These are phyloP conservation scores for Suillus lakei DNA, from an alignment of 768 basidiomycete species.

Conservation along the genomic window DNA sequence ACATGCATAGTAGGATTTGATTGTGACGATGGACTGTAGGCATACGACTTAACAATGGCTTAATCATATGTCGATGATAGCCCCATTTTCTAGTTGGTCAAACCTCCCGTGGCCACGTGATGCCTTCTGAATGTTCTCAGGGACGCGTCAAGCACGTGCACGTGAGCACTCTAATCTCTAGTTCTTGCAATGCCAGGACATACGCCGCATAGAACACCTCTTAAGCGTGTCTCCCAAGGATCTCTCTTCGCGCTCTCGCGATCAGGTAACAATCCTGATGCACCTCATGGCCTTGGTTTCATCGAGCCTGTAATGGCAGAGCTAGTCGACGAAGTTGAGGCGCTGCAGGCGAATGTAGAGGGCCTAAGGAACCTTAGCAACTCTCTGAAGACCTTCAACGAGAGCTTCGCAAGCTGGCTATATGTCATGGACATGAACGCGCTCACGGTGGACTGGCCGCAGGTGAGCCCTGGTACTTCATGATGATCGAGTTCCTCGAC, in stretches of 20 bases:
- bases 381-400: conserved; percentile 86
- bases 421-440: conserved; percentile 96
- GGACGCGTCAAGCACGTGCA: conserved; percentile 11
- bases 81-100: no score
- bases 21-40: no score
- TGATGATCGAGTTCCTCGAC: not conserved
- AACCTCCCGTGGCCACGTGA: no score
- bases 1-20: no score
- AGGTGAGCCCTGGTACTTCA: conserved; percentile 49
- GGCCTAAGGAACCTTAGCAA: conserved; percentile 72
- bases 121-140: no score
- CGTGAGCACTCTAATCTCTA: not conserved
- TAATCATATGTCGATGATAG: no score
- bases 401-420: conserved; percentile 89
- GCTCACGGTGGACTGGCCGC: conserved; percentile 91
- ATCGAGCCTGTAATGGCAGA: conserved; percentile 85
- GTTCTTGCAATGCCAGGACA: conserved; percentile 24
- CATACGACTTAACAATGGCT: no score
- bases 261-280: conserved; percentile 67
- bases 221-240: conserved; percentile 89
- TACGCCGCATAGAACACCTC: conserved; percentile 76
- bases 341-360: conserved; percentile 76
- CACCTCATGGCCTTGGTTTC: conserved; percentile 85
- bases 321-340: conserved; percentile 86
- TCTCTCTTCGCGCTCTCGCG: conserved; percentile 87